These are phyloP conservation scores for Chalciporus sphaerocephalus DNA, from an alignment of 768 basidiomycete species.

Conservation along the genomic window DNA sequence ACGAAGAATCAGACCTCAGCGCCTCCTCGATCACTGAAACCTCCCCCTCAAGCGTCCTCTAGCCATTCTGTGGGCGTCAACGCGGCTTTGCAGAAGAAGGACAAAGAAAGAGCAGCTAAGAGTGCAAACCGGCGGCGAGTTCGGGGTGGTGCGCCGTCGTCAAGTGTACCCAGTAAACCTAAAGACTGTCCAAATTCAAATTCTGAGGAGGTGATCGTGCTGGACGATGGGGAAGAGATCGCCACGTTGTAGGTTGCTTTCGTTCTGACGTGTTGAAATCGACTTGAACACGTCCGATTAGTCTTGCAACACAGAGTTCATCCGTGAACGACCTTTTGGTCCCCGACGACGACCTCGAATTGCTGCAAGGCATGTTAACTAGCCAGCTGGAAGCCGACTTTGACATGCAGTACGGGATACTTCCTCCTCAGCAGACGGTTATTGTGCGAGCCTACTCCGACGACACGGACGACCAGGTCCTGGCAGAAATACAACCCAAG, in stretches of 20 bases:
- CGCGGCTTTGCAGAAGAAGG: slow-evolving; percentile 77
- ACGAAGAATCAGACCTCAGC: slow-evolving; percentile 3
- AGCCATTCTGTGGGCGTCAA: slow-evolving; percentile 40
- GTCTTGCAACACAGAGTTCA: slow-evolving; percentile 18
- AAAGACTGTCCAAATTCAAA: slow-evolving; percentile 8
- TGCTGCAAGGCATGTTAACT: slow-evolving; percentile 24
- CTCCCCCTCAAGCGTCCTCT: slow-evolving; percentile 12
- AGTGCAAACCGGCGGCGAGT: slow-evolving; percentile 65
- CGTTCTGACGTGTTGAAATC: not conserved
- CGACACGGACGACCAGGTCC: slow-evolving; percentile 85
- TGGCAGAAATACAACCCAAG: slow-evolving; percentile 82
- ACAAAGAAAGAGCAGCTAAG: slow-evolving; percentile 55
- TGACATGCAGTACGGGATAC: slow-evolving; percentile 73
- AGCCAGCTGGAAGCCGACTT: slow-evolving; percentile 52
- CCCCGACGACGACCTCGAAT: slow-evolving; percentile 18
- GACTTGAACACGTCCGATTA: not conserved
- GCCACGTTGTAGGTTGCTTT: slow-evolving; percentile 51
- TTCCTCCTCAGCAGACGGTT: slow-evolving; percentile 74
- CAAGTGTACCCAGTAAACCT: slow-evolving; percentile 6
- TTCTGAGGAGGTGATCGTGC: slow-evolving; percentile 8
- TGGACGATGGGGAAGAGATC: slow-evolving; percentile 38
- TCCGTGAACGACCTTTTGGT: slow-evolving; percentile 13
- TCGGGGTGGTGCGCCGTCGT: slow-evolving; percentile 61
- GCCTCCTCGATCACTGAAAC: not conserved
- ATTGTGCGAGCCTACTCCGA: slow-evolving; percentile 86